phyloP scores from a whole-genome alignment of 352 stramenopile species.

The Peronospora farinosa region DNA sequence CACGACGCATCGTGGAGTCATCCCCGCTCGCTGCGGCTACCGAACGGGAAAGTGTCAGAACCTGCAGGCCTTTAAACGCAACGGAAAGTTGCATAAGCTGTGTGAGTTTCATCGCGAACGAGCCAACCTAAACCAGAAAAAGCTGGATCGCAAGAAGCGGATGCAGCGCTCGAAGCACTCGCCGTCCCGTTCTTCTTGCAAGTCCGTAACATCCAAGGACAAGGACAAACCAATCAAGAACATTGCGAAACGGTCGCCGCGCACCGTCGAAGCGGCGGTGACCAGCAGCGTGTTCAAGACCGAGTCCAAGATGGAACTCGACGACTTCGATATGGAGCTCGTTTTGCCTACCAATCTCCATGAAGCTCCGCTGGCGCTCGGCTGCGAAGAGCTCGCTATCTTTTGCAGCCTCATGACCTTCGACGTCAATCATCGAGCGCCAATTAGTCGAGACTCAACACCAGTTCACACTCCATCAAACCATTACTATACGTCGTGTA shows the following conservation, averaged over 20 bases:
- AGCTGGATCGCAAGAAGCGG: conserved; percentile 82
- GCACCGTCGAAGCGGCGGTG: conserved; percentile 45
- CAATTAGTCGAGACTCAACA: conserved; percentile 7
- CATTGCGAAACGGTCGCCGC: conserved; percentile 32
- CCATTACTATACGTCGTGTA: conserved; percentile 28
- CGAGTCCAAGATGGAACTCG: conserved; percentile 9
- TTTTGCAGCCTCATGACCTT: conserved; percentile 79
- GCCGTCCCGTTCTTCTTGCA: conserved; percentile 30
- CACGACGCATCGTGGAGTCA: conserved; percentile 8
- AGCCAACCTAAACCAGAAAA: conserved; percentile 82
- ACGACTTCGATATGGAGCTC: conserved; percentile 18
- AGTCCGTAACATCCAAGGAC: conserved; percentile 35
- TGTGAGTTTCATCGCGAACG: conserved; percentile 83
- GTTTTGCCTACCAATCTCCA: conserved; percentile 52
- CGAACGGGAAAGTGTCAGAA: conserved; percentile 79
- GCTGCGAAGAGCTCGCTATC: conserved; percentile 63
- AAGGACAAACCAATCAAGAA: conserved; percentile 17
- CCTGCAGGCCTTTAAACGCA: conserved; percentile 73
- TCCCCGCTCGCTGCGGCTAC: conserved; percentile 61
- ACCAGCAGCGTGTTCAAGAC: conserved; percentile 23
- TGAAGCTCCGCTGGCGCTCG: conserved; percentile 51
- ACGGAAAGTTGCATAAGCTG: conserved; percentile 79
- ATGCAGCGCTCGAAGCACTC: conserved; percentile 34
- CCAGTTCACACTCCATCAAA: conserved; percentile 11
- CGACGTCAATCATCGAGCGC: conserved; percentile 32